phyloP scores from a whole-genome alignment of 768 basidiomycete genomes.

The Suillus spraguei region DNA sequence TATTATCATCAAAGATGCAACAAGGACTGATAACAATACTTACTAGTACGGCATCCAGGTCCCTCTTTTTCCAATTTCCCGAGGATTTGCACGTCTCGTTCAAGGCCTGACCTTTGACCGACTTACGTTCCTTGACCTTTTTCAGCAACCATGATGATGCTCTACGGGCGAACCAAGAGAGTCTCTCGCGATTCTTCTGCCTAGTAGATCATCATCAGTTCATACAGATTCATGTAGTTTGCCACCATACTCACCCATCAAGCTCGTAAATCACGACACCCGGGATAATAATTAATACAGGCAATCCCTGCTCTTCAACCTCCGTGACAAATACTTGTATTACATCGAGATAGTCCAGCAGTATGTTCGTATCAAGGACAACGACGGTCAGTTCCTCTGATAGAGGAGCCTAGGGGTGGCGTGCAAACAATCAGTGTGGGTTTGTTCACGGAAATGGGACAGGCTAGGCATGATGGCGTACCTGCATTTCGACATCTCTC shows the following conservation, averaged over 20 bases:
- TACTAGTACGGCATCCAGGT: slow-evolving; percentile 43
- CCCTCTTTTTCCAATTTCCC: slow-evolving; percentile 60
- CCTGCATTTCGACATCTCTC: slow-evolving; percentile 73
- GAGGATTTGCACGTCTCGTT: slow-evolving; percentile 64
- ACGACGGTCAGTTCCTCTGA: slow-evolving; percentile 49
- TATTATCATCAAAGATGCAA: slow-evolving; percentile 3
- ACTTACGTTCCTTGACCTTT: slow-evolving; percentile 57
- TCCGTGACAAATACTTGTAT: slow-evolving; percentile 67
- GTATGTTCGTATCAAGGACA: slow-evolving; percentile 80
- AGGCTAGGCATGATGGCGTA: slow-evolving; percentile 30
- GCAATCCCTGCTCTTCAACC: slow-evolving; percentile 49
- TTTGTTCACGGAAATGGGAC: not conserved
- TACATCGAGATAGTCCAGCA: slow-evolving; percentile 66
- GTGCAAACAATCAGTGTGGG: slow-evolving; percentile 2
- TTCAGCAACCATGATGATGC: slow-evolving; percentile 71
- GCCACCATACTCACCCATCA: slow-evolving; percentile 53
- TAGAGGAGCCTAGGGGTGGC: slow-evolving; percentile 39
- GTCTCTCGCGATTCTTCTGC: slow-evolving; percentile 40
- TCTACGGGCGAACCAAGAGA: slow-evolving; percentile 68
- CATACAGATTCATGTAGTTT: slow-evolving; percentile 5
- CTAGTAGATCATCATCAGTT: slow-evolving; percentile 24
- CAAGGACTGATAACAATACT: slow-evolving; percentile 17
- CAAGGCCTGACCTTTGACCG: slow-evolving; percentile 61
- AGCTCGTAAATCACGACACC: slow-evolving; percentile 78
- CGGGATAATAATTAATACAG: slow-evolving; percentile 69